Evolutionary conservation across 257 asterid genomes (phyloP).

Genomic region (Nicotiana tomentosiformis): DNA sequence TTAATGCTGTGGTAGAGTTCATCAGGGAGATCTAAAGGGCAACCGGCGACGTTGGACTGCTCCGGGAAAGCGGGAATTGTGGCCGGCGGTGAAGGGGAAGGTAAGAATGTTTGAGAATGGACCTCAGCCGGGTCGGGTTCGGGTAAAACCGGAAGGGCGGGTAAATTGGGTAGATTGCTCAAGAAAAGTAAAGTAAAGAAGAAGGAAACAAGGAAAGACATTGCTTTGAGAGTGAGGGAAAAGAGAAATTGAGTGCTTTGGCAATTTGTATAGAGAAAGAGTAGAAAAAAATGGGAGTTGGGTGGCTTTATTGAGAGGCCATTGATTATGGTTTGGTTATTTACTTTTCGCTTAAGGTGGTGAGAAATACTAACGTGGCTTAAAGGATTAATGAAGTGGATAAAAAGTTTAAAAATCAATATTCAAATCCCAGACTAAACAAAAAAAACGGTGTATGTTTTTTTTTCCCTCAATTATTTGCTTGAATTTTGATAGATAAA

Average conservation of each 20-base stretch:
- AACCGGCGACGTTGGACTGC: slow-evolving; percentile 56
- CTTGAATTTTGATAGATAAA: no score
- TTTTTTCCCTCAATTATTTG: no score
- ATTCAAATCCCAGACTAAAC: no score
- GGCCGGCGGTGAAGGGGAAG: slow-evolving; percentile 44
- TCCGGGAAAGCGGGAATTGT: slow-evolving; percentile 98
- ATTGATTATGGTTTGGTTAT: background rate
- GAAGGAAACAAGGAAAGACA: slow-evolving; percentile 33
- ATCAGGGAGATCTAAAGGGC: slow-evolving; percentile 76
- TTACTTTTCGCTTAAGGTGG: background rate
- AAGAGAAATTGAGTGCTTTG: background rate
- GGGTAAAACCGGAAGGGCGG: slow-evolving; percentile 43
- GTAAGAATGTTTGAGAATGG: slow-evolving; percentile 47
- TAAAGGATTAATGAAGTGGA: no score
- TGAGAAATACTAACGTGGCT: background rate
- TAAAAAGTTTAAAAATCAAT: no score
- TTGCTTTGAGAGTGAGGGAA: slow-evolving; percentile 32
- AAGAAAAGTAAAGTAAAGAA: slow-evolving; percentile 26
- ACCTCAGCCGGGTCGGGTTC: slow-evolving; percentile 55
- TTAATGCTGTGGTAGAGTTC: slow-evolving; percentile 60
- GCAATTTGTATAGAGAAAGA: slow-evolving; percentile 3
- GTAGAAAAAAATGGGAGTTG: background rate
- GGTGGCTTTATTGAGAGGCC: slow-evolving; percentile 8
- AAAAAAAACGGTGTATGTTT: no score
- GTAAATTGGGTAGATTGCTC: slow-evolving; percentile 19